Evolutionary conservation across 768 basidiomycete genomes (phyloP).

Genomic region (Leccinum rimulosum): DNA sequence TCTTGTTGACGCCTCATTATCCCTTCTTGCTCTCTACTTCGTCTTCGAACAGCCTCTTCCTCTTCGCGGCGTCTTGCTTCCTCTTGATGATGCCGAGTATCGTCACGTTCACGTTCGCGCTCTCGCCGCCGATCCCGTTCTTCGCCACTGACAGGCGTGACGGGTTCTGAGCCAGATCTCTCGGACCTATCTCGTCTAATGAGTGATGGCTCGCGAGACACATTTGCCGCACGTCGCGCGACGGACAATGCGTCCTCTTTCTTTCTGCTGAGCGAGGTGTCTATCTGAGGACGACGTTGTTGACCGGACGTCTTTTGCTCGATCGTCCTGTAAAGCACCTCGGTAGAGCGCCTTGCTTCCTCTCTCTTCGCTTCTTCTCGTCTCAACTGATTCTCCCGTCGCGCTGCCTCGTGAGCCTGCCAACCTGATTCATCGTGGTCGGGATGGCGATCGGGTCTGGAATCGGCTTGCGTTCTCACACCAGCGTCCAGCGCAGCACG

Average conservation of each 20-base stretch:
- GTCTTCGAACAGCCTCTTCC: slow-evolving; percentile 43
- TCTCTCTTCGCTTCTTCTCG: slow-evolving; percentile 37
- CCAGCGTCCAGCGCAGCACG: slow-evolving; percentile 22
- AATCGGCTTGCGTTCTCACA: slow-evolving; percentile 23
- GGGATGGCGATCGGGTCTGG: slow-evolving; percentile 24
- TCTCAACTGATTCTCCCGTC: slow-evolving; percentile 30
- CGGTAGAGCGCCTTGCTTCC: slow-evolving; percentile 32
- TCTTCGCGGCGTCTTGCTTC: slow-evolving; percentile 46
- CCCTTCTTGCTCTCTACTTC: slow-evolving; percentile 53
- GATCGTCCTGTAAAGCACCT: slow-evolving; percentile 34
- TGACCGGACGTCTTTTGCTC: slow-evolving; percentile 18
- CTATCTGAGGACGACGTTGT: slow-evolving; percentile 26
- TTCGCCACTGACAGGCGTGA: slow-evolving; percentile 28
- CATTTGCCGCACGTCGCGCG: slow-evolving; percentile 25
- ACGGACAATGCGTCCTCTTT: slow-evolving; percentile 30
- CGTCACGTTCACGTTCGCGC: slow-evolving; percentile 24
- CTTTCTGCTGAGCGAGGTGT: slow-evolving; percentile 28
- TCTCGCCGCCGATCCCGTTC: slow-evolving; percentile 27
- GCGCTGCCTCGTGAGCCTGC: slow-evolving; percentile 31
- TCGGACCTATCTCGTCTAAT: slow-evolving; percentile 24
- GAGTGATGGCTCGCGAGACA: slow-evolving; percentile 26
- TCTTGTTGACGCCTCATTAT: slow-evolving; percentile 60
- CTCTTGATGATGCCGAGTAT: slow-evolving; percentile 40
- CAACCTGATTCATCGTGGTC: slow-evolving; percentile 33
- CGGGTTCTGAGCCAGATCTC: slow-evolving; percentile 23